Evolutionary conservation across 306 rosid genomes (phyloP), one percentile per base, ranked within the genome.

Genomic region (Acacia acuminata): DNA sequence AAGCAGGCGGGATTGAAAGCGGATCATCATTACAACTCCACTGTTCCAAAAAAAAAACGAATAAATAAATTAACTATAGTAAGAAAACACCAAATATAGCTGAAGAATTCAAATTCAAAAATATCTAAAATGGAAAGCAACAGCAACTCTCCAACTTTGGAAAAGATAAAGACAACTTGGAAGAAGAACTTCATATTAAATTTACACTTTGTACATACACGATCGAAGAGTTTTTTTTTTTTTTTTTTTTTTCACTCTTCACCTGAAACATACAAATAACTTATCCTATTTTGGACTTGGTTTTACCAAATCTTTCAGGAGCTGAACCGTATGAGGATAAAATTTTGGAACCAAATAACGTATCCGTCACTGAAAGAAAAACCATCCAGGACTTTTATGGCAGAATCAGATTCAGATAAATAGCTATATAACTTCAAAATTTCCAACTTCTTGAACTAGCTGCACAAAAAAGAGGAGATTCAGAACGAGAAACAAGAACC

Each of bases 21-120:
- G 73, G 69, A 44, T 78, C 91, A 85, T 65, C 77, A 36, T 77
- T 67, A 38, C 85, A 76, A 84, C 32, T 76, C 82, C 77, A 72
- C 91, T 86, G 87, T n/a, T 67, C 3, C 3, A 0, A 14, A 17
- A 51, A 19, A 8, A 58, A 58, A 58, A 58, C 5, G 14, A 56
- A 56, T 16, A 32, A 27, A 30, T 25, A 0, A 36, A 7, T 51
- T 51, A 51, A 20, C 14, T 14, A 9, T 40, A 27, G 60, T 22
- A 25, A 14, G 16, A 1, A 73, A 50, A 20, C 30, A 25, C 42
- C 40, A 27, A 47, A 11, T 44, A 47, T 20, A 47, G 11, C 36
- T 17, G 27, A 51, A 16, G 4, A 51, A 17, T 73, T 51, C 25
- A 4, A 51, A 17, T 50, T 73, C 8, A 30, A 16, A 45, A 30